Evolutionary conservation across 179 eudicot species (phyloP).

Genomic region (Spergularia azorica): DNA sequence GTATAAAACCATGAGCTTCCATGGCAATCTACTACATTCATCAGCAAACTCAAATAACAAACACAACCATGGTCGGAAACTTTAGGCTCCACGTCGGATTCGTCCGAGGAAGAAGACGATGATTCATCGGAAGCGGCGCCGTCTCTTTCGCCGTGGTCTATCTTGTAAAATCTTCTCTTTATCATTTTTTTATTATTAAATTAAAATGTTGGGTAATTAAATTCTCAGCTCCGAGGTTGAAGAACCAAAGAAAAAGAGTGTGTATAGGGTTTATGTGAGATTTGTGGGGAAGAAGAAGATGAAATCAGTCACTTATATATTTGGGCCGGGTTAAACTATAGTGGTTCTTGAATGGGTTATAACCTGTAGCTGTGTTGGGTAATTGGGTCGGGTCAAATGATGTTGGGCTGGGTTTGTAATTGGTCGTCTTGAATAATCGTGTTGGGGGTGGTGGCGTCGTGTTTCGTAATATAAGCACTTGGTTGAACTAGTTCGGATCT

Average conservation of each 20-base stretch:
- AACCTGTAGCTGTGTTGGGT: no score
- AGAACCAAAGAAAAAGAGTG: background rate
- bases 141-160: conserved; percentile 58
- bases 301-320: no score
- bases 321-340: no score
- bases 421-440: no score
- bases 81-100: conserved; percentile 55
- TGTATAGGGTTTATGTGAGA: conserved; percentile 35
- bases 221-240: background rate
- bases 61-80: conserved; percentile 10
- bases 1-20: background rate
- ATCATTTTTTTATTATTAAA: conserved; percentile 43
- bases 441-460: no score
- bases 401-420: no score
- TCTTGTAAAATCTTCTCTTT: conserved; percentile 71
- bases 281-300: conserved; percentile 15
- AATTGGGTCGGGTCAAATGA: background rate
- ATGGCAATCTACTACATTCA: background rate
- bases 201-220: background rate
- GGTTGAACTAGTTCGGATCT: no score
- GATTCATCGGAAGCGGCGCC: conserved; percentile 44
- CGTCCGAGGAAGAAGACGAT: conserved; percentile 65
- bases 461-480: no score
- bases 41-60: background rate
- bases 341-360: no score